phyloP scores from a whole-genome alignment of 495 filamentous ascomycete species.

The Cryomyces minteri region DNA sequence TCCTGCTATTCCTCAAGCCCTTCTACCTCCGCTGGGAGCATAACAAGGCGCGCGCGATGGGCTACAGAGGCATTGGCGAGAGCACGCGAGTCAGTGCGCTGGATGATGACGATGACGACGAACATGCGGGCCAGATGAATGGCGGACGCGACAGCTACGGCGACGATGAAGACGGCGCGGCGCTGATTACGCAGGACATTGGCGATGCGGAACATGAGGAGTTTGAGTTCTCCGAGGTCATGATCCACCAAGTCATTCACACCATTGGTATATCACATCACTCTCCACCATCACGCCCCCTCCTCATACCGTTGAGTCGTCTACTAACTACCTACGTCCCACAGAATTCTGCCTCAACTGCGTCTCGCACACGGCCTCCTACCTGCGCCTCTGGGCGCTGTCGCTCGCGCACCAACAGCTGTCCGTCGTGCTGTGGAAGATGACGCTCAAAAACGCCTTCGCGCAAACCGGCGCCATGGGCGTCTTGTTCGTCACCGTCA shows the following conservation, averaged over 20 bases:
- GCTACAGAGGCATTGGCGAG: slow-evolving; percentile 86
- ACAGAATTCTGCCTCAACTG: slow-evolving; percentile 97
- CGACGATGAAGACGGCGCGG: slow-evolving; percentile 71
- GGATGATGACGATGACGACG: slow-evolving; percentile 61
- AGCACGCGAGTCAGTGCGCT: slow-evolving; percentile 68
- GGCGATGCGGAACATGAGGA: slow-evolving; percentile 71
- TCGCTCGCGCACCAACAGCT: slow-evolving; percentile 97
- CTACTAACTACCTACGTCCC: neutral
- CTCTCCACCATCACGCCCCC: neutral
- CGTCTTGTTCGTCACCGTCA: slow-evolving; percentile 57
- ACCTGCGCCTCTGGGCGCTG: slow-evolving; percentile 94
- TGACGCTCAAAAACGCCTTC: slow-evolving; percentile 75
- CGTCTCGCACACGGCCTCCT: slow-evolving; percentile 96
- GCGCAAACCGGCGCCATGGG: slow-evolving; percentile 42
- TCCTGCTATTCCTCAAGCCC: slow-evolving; percentile 88
- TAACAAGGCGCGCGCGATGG: slow-evolving; percentile 67
- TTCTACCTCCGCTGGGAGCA: slow-evolving; percentile 85
- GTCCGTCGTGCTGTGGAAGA: slow-evolving; percentile 85
- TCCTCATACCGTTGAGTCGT: too few species aligned
- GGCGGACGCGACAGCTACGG: slow-evolving; percentile 53
- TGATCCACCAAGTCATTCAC: slow-evolving; percentile 99
- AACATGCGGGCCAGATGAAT: slow-evolving; percentile 27
- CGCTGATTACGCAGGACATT: slow-evolving; percentile 79
- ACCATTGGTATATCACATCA: slow-evolving; percentile 58
- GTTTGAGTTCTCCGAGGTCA: slow-evolving; percentile 87